A percentile compares a stretch with the other conserved stretches of the same genome.
These are phyloP conservation scores for Elongisporangium anandrum DNA, from an alignment of 352 stramenopile species.

Conservation along the genomic window DNA sequence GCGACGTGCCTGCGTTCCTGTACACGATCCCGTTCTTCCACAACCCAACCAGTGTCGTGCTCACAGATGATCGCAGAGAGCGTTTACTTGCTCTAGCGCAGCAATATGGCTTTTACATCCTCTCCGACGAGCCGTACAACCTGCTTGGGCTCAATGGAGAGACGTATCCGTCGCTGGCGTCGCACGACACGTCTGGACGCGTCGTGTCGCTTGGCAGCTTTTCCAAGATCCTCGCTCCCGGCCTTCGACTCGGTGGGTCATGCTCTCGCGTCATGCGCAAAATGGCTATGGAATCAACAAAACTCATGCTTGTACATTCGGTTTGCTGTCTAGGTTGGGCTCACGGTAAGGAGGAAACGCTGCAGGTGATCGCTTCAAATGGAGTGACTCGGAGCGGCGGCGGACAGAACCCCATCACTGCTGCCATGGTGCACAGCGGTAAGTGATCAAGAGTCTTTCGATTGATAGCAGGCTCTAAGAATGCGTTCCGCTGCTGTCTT, in stretches of 20 bases:
- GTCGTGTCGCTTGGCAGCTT: slow-evolving; percentile 91
- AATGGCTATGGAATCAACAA: neutral
- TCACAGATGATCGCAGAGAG: slow-evolving; percentile 61
- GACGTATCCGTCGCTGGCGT: slow-evolving; percentile 51
- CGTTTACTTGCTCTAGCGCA: slow-evolving; percentile 75
- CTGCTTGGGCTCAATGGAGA: slow-evolving; percentile 72
- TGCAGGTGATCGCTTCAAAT: slow-evolving; percentile 50
- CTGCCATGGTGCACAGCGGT: slow-evolving; percentile 76
- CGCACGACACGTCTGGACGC: slow-evolving; percentile 53
- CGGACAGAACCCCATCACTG: slow-evolving; percentile 89
- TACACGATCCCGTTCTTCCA: slow-evolving; percentile 94
- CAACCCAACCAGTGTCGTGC: slow-evolving; percentile 88
- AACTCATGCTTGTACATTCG: neutral
- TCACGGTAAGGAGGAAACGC: slow-evolving; percentile 50
- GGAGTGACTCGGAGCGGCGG: slow-evolving; percentile 87
- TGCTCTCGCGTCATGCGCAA: neutral
- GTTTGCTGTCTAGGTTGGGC: slow-evolving; percentile 58
- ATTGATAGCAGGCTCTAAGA: slow-evolving; percentile 24
- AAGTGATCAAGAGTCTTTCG: slow-evolving; percentile 30
- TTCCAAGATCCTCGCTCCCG: slow-evolving; percentile 93
- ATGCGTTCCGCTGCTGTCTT: slow-evolving; percentile 5
- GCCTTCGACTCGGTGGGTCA: slow-evolving; percentile 79
- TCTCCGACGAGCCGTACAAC: slow-evolving; percentile 95
- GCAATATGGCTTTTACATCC: slow-evolving; percentile 80
- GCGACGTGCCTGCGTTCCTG: slow-evolving; percentile 81